These are phyloP conservation scores for Hygrocybe punicea DNA, from an alignment of 768 basidiomycete species.

Conservation along the genomic window DNA sequence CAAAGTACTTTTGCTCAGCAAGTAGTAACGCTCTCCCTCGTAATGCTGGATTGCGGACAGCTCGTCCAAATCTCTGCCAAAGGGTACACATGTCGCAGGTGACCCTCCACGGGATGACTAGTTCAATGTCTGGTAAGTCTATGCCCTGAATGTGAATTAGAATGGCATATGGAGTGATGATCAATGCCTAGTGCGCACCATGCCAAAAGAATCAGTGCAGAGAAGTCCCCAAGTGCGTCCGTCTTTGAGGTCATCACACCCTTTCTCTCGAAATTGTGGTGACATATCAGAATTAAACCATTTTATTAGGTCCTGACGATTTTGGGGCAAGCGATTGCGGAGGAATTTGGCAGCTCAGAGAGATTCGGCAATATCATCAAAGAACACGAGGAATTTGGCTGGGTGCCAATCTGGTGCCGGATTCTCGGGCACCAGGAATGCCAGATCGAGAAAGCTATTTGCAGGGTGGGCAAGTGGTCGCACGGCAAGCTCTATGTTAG, in stretches of 20 bases:
- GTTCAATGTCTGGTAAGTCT: constrained; percentile 1
- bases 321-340: constrained; percentile 7
- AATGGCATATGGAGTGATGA: not conserved
- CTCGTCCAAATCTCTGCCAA: constrained; percentile 2
- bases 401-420: constrained; percentile 6
- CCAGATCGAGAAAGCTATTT: constrained; percentile 10
- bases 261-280: not conserved
- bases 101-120: constrained; percentile 3
- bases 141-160: not conserved
- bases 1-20: not conserved
- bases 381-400: constrained; percentile 23
- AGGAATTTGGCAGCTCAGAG: constrained; percentile 10
- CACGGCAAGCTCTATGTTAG: constrained; percentile 17
- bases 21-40: not conserved
- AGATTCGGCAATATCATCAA: constrained; percentile 16
- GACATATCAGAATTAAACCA: constrained; percentile 26
- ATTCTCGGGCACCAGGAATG: constrained; percentile 17
- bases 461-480: constrained; percentile 13
- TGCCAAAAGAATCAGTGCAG: constrained; percentile 12
- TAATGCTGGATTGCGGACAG: not conserved
- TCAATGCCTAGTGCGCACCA: constrained; percentile 4
- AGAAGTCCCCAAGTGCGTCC: constrained; percentile 10
- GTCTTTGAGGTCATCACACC: not conserved
- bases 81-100: not conserved
- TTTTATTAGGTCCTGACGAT: constrained; percentile 15